Conservation (phyloP, 2,329 filamentous ascomycete species). For the Alternaria burnsii region DNA sequence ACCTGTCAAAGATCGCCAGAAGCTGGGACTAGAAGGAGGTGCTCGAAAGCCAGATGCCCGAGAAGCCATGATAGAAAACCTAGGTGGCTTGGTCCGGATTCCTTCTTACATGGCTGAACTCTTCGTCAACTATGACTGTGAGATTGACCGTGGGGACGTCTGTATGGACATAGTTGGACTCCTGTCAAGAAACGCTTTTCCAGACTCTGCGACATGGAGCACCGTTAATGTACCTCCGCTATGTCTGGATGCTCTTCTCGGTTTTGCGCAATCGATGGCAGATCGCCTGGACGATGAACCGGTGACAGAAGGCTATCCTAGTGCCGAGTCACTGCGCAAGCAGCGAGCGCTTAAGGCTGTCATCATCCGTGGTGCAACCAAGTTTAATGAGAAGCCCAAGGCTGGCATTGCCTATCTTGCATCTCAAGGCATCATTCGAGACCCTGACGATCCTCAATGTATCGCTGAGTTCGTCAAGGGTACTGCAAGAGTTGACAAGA, state of each 20-base stretch:
- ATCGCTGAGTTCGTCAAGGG: constrained; percentile 89
- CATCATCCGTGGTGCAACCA: constrained; percentile 85
- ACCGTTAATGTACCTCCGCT: constrained; percentile 96
- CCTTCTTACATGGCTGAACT: constrained; percentile 94
- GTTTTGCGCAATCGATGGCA: constrained; percentile 90
- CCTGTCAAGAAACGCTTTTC: constrained; percentile 90
- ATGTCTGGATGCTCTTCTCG: constrained; percentile 88
- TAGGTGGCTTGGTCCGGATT: constrained; percentile 90
- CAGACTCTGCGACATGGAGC: constrained; percentile 98
- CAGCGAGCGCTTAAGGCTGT: constrained; percentile 83
- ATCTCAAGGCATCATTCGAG: constrained; percentile 83
- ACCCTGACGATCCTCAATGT: constrained; percentile 75
- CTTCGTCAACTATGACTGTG: constrained; percentile 98
- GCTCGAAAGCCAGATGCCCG: constrained; percentile 91
- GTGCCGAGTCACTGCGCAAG: constrained; percentile 70
- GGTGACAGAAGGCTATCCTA: constrained; percentile 70
- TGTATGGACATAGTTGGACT: constrained; percentile 96
- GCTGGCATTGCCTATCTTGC: constrained; percentile 85
- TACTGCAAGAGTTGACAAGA: constrained; percentile 89
- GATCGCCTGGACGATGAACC: constrained; percentile 81
- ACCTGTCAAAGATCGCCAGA: constrained; percentile 89
- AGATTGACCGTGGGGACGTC: constrained; percentile 87
- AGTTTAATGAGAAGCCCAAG: constrained; percentile 96
- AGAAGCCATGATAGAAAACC: constrained; percentile 97
- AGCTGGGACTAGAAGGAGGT: constrained; percentile 90